phyloP scores from a whole-genome alignment of 176 grass and related monocot genomes.

The Eleusine indica region DNA sequence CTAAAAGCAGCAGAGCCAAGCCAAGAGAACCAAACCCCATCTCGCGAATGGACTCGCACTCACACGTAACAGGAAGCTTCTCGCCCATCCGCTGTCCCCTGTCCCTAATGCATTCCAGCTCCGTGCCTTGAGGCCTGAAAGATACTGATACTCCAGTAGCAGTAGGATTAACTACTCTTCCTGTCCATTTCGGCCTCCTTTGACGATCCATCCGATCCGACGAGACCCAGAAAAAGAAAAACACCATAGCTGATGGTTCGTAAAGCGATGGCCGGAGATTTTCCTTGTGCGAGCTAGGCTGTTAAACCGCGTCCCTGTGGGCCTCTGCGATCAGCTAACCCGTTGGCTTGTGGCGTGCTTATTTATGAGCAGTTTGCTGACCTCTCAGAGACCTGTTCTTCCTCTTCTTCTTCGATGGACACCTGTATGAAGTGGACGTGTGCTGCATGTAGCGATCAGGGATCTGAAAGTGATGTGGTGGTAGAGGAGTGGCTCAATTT shows the following conservation, averaged over 20 bases:
- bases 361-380: slow-evolving; percentile 37
- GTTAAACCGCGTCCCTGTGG: slow-evolving; percentile 57
- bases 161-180: slow-evolving; percentile 25
- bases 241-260: background rate
- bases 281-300: slow-evolving; percentile 51
- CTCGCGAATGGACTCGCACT: background rate
- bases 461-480: slow-evolving; percentile 33
- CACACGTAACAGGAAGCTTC: slow-evolving; percentile 49
- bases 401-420: slow-evolving; percentile 27
- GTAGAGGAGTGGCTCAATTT: background rate
- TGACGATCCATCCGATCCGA: slow-evolving; percentile 42
- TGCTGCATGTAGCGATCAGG: background rate
- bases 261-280: slow-evolving; percentile 29
- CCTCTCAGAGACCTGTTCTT: slow-evolving; percentile 42
- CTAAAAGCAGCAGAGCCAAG: slow-evolving; percentile 7
- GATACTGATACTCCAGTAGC: slow-evolving; percentile 8
- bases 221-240: background rate
- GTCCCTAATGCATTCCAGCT: slow-evolving; percentile 57
- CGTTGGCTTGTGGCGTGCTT: slow-evolving; percentile 30
- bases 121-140: slow-evolving; percentile 45
- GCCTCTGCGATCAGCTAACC: slow-evolving; percentile 41
- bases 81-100: slow-evolving; percentile 46
- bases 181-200: slow-evolving; percentile 45
- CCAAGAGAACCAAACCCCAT: too few relatives aligned
- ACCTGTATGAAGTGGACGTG: slow-evolving; percentile 47